These are phyloP conservation scores for Cardamine resedifolia DNA, from an alignment of 345 rosid species.

Conservation along the genomic window DNA sequence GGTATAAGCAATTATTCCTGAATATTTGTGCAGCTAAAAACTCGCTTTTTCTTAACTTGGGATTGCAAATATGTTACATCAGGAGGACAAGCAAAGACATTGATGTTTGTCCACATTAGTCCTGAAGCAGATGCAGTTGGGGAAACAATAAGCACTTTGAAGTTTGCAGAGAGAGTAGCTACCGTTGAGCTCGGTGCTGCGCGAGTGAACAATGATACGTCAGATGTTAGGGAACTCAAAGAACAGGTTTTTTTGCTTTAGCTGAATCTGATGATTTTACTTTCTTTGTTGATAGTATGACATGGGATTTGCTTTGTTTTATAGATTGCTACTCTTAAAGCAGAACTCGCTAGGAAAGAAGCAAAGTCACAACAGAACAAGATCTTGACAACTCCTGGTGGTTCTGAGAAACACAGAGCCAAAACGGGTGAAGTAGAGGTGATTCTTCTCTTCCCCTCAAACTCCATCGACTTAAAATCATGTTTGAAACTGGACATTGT, in stretches of 20 bases:
- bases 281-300: slow-evolving; percentile 10
- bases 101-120: slow-evolving; percentile 97
- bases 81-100: slow-evolving; percentile 99
- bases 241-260: slow-evolving; percentile 59
- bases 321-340: slow-evolving; percentile 80
- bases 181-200: slow-evolving; percentile 97
- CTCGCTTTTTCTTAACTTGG: slow-evolving; percentile 12
- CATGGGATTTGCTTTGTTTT: slow-evolving; percentile 16
- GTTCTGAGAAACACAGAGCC: slow-evolving; percentile 54
- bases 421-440: slow-evolving; percentile 81
- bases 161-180: slow-evolving; percentile 97
- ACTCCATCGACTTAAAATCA: slow-evolving; percentile 5
- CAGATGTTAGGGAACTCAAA: slow-evolving; percentile 87
- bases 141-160: slow-evolving; percentile 92
- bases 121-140: slow-evolving; percentile 85
- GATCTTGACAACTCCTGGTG: slow-evolving; percentile 45
- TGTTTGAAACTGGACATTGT: not conserved
- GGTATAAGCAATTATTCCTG: slow-evolving; percentile 43
- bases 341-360: slow-evolving; percentile 75
- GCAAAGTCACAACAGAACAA: slow-evolving; percentile 51
- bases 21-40: slow-evolving; percentile 1
- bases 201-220: slow-evolving; percentile 69
- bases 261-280: not conserved
- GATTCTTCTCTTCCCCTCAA: slow-evolving; percentile 26
- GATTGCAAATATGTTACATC: slow-evolving; percentile 33